A percentile compares a stretch with the other conserved stretches of the same genome.
Conservation (phyloP, 306 rosid species). For the Luffa acutangula region DNA sequence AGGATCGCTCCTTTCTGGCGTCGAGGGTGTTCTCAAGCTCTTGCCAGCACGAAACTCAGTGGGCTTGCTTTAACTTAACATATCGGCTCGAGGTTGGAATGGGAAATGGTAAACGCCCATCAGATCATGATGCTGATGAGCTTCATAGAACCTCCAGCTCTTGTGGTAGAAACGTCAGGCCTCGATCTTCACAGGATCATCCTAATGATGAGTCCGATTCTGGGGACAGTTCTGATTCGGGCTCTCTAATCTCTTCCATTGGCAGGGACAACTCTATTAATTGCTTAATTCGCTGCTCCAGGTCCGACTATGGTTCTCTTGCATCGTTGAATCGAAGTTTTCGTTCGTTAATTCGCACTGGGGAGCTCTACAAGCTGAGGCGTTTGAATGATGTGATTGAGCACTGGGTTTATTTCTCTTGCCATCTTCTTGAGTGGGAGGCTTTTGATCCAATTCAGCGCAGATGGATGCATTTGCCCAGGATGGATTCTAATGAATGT, state of each 20-base stretch:
- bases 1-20: slow-evolving; percentile 50
- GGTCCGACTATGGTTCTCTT: slow-evolving; percentile 70
- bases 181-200: slow-evolving; percentile 21
- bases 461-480: slow-evolving; percentile 84
- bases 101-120: slow-evolving; percentile 42
- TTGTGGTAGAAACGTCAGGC: slow-evolving; percentile 20
- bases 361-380: slow-evolving; percentile 73
- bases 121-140: slow-evolving; percentile 34
- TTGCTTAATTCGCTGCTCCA: slow-evolving; percentile 67
- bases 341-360: slow-evolving; percentile 44
- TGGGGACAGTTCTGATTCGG: slow-evolving; percentile 49
- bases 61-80: slow-evolving; percentile 46
- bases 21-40: slow-evolving; percentile 62
- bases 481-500: slow-evolving; percentile 78
- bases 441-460: slow-evolving; percentile 68
- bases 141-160: slow-evolving; percentile 31
- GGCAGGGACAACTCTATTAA: slow-evolving; percentile 70
- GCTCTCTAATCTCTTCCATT: slow-evolving; percentile 40
- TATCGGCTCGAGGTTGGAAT: slow-evolving; percentile 39
- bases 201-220: slow-evolving; percentile 19
- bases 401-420: slow-evolving; percentile 87
- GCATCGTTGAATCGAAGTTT: slow-evolving; percentile 64
- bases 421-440: slow-evolving; percentile 76
- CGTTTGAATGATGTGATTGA: slow-evolving; percentile 55
- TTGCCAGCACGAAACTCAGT: slow-evolving; percentile 51